Base-by-base conservation (phyloP, 2,329 filamentous ascomycete genomes). In the Neopestalotiopsis sp. region DNA sequence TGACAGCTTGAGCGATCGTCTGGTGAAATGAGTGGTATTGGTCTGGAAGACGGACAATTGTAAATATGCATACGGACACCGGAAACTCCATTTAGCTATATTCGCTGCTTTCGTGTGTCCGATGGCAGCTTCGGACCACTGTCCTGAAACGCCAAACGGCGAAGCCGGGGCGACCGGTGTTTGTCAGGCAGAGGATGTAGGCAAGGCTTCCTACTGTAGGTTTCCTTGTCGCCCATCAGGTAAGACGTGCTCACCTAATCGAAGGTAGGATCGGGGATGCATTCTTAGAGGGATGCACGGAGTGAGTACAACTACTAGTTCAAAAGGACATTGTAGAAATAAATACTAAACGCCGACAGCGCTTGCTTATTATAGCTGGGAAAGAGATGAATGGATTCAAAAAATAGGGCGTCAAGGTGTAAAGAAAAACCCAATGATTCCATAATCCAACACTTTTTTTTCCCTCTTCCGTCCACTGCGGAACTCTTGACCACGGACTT, bases 391-490 rank as follows among this genome's bases (percentile, higher is more conserved):
- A 14, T n/a, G 13, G n/a, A 49, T 49, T 49, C 42, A n/a, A 49
- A 49, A 49, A 49, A 49, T 49, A 49, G 42, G 42, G 42, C 42
- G 42, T 49, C 42, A 49, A 49, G 42, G n/a, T 49, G 14, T n/a
- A 49, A 49, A 49, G 42, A n/a, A n/a, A n/a, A 5, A 6, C 14
- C n/a, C 14, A 13, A 49, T 49, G 42, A 49, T 49, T 49, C 42
- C 42, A 34, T 38, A 34, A 30, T 10, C 17, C 28, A n/a, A 34
- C 30, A 10, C n/a, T 61, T n/a, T 38, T 61, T 67, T 59, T 69
- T 68, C 40, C 65, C 68, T 68, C 58, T 70, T 64, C 57, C 49
- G 32, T 72, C 53, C 58, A 49, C 66, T 32, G 30, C 30, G 58
- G 58, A 64, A 49, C 20, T 24, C 59, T 28, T 42, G 40, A 42